These are phyloP conservation scores for Erythrobasidium hasegawianum DNA, from an alignment of 1,284 basidiomycete species.

Conservation along the genomic window DNA sequence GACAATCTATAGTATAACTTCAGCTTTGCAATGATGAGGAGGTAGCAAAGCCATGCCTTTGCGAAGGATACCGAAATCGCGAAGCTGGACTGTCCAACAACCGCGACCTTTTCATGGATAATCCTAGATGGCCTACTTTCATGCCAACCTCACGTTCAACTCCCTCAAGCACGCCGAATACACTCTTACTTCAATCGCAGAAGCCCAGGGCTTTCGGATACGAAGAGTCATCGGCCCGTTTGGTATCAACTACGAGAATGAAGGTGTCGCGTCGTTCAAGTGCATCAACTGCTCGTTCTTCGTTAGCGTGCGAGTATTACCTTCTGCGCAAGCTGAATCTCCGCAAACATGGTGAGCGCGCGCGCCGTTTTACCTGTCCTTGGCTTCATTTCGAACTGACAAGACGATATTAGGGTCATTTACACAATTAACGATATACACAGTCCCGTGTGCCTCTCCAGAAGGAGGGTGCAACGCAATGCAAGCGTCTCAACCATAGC, in stretches of 20 bases:
- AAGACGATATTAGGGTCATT: slow-evolving; percentile 1
- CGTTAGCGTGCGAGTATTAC: neutral
- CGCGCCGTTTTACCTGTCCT: too few species aligned
- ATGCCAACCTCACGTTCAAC: neutral
- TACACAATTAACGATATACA: slow-evolving; percentile 27
- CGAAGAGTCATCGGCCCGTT: slow-evolving; percentile 10
- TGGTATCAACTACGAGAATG: slow-evolving; percentile 3
- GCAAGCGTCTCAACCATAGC: slow-evolving; percentile 24
- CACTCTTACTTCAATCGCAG: slow-evolving; percentile 9
- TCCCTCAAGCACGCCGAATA: neutral
- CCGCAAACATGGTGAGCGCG: too few species aligned
- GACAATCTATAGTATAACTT: too few species aligned
- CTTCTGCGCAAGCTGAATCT: too few species aligned
- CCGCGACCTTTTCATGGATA: too few species aligned
- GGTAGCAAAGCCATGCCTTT: too few species aligned
- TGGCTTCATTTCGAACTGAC: too few species aligned
- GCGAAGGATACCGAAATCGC: too few species aligned
- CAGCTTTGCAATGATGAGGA: too few species aligned
- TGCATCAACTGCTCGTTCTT: slow-evolving; percentile 6
- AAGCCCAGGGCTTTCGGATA: slow-evolving; percentile 24
- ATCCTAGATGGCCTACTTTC: neutral
- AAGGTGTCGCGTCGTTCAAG: slow-evolving; percentile 7
- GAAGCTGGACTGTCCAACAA: too few species aligned
- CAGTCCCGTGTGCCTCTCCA: slow-evolving; percentile 12
- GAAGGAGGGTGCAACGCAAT: slow-evolving; percentile 9